Base-by-base conservation (phyloP, 2,329 filamentous ascomycete genomes). In the Onygenales sp. region DNA sequence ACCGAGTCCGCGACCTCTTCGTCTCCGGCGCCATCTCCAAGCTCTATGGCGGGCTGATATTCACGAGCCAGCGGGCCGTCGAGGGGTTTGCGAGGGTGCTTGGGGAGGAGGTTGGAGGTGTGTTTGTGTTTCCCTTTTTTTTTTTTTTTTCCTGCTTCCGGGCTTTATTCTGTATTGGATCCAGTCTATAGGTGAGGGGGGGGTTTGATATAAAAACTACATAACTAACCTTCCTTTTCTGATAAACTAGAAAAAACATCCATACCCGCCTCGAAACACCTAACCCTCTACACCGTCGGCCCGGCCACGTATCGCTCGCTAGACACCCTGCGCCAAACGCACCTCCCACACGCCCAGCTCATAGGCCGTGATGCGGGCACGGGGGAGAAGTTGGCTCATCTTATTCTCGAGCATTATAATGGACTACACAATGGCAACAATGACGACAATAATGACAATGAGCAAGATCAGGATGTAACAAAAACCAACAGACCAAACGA, bases 281-380 rank as follows among this genome's bases (percentile, higher is more conserved):
- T 68, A 45, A 54, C 61, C 31, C 62, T 77, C n/a, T 77, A 77
- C 61, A 71, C 70, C 27, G 74, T 77, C 59, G 74, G 74, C 3
- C 74, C 74, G 3, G 74, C 74, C 9, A 77, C 74, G 3, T 69
- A 86, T 2, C 83, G 87, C 49, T 86, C 88, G 4, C 76, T 98
- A 37, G 69, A 70, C 42, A 71, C 75, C 2, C 61, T 86, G 9
- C 68, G 73, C 42, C 63, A 62, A 59, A 58, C 57, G 13, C 58
- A 65, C 59, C 70, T 53, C 72, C 82, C 49, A 64, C 74, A 42
- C 66, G 86, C 63, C 73, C 82, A 46, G 0, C 80, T 96, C 34
- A 79, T 88, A 55, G 93, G 92, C 46, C 82, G 85, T 57, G 84
- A 94, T 55, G 87, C 87, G 0, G 93, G 93, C 10, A 95, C 86